phyloP scores from a whole-genome alignment of 1,139 yeast species.

The Taiozyma sp. region DNA sequence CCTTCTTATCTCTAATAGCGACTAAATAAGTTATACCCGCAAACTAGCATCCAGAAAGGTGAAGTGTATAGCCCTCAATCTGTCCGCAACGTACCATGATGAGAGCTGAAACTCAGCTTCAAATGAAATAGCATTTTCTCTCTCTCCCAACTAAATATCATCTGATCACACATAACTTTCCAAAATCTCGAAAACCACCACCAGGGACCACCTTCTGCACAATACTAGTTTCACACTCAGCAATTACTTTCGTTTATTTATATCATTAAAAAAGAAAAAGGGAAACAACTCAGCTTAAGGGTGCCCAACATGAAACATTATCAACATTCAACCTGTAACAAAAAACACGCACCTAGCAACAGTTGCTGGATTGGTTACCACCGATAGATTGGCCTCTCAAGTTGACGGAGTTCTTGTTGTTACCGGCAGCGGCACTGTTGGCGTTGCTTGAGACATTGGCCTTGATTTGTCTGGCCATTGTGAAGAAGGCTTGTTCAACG shows the following conservation, averaged over 20 bases:
- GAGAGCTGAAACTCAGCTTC: background rate
- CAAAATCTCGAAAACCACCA: background rate
- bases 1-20: background rate
- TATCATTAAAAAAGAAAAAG: background rate
- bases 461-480: constrained; percentile 98
- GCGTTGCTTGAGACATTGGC: constrained; percentile 84
- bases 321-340: background rate
- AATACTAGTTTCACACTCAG: background rate
- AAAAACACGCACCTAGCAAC: constrained; percentile 45
- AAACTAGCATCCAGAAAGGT: background rate
- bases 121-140: no score
- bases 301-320: background rate
- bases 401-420: constrained; percentile 56
- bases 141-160: background rate
- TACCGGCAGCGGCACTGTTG: constrained; percentile 31
- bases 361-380: constrained; percentile 59
- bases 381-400: constrained; percentile 86
- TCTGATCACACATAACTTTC: background rate
- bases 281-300: background rate
- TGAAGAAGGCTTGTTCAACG: constrained; percentile 96
- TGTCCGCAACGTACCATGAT: background rate
- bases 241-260: background rate
- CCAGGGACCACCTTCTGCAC: background rate
- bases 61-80: background rate
- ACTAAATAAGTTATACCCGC: background rate